A percentile compares a stretch with the other conserved stretches of the same genome.
Conservation (phyloP, 202 grass and related monocot genomes). For the Musa balbisiana region DNA sequence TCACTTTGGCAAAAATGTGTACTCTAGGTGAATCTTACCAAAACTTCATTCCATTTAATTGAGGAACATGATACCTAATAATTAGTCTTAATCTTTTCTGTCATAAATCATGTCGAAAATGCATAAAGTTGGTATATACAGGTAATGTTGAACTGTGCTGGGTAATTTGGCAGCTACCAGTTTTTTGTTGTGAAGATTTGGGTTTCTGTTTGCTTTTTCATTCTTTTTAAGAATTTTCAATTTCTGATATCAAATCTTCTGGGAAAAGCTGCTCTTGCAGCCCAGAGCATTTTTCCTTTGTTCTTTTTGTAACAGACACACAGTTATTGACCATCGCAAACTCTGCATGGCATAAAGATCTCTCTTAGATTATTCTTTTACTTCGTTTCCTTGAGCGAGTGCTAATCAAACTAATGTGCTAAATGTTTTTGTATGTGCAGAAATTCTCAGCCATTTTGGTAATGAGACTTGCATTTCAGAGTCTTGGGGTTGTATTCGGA, state of each 20-base stretch:
- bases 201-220: too few relatives aligned
- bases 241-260: too few relatives aligned
- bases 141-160: too few relatives aligned
- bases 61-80: background rate
- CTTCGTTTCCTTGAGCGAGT: background rate
- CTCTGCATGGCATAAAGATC: background rate
- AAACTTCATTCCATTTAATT: background rate
- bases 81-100: background rate
- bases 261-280: too few relatives aligned
- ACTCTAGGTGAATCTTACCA: background rate
- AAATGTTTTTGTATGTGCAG: background rate
- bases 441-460: slow-evolving; percentile 15
- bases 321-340: background rate
- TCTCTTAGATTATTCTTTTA: background rate
- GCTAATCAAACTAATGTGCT: background rate
- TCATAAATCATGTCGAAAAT: background rate
- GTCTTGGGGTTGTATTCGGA: slow-evolving; percentile 41
- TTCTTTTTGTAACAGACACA: background rate
- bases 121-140: background rate
- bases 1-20: background rate
- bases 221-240: too few relatives aligned
- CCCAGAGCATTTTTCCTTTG: too few relatives aligned
- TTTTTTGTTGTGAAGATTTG: too few relatives aligned
- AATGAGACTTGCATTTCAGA: slow-evolving; percentile 38
- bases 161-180: too few relatives aligned